A percentile compares a stretch with the other conserved stretches of the same genome.
phyloP scores from a whole-genome alignment of 768 basidiomycete species.

The Leccinum broughii region DNA sequence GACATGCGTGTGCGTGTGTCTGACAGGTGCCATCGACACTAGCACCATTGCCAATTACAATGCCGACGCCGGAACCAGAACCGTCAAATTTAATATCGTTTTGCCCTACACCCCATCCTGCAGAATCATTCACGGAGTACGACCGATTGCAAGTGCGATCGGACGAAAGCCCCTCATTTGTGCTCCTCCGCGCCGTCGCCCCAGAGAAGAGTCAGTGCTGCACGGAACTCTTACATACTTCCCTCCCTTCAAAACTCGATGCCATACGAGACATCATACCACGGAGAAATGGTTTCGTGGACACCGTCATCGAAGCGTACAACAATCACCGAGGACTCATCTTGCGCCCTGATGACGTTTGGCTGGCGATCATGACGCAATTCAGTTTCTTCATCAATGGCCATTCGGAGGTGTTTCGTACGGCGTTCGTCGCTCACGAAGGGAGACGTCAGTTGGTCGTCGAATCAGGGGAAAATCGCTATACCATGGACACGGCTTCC shows the following conservation, averaged over 20 bases:
- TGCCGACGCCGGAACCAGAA: not conserved
- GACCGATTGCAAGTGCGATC: slow-evolving; percentile 27
- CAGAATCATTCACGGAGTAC: slow-evolving; percentile 34
- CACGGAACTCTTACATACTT: slow-evolving; percentile 30
- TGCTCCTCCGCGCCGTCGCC: slow-evolving; percentile 22
- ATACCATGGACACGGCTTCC: slow-evolving; percentile 33
- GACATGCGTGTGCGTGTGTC: not conserved
- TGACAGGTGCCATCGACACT: slow-evolving; percentile 12
- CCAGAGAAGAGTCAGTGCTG: slow-evolving; percentile 26
- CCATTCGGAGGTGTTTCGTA: slow-evolving; percentile 35
- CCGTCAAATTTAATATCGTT: slow-evolving; percentile 23
- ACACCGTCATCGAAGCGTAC: slow-evolving; percentile 37
- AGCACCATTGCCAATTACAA: not conserved
- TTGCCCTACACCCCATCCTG: slow-evolving; percentile 19
- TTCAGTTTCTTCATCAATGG: slow-evolving; percentile 43
- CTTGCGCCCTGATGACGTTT: slow-evolving; percentile 52
- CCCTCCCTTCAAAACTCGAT: slow-evolving; percentile 21
- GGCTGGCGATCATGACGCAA: slow-evolving; percentile 38
- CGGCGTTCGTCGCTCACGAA: slow-evolving; percentile 30
- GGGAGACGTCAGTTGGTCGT: slow-evolving; percentile 31
- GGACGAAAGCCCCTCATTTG: slow-evolving; percentile 19
- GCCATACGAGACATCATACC: slow-evolving; percentile 32
- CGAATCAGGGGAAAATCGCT: slow-evolving; percentile 16
- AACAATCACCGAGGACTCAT: slow-evolving; percentile 39
- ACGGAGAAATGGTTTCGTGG: slow-evolving; percentile 36